Conservation (phyloP, 805 yeast genomes). For the Maudiozyma pseudohumilis region DNA sequence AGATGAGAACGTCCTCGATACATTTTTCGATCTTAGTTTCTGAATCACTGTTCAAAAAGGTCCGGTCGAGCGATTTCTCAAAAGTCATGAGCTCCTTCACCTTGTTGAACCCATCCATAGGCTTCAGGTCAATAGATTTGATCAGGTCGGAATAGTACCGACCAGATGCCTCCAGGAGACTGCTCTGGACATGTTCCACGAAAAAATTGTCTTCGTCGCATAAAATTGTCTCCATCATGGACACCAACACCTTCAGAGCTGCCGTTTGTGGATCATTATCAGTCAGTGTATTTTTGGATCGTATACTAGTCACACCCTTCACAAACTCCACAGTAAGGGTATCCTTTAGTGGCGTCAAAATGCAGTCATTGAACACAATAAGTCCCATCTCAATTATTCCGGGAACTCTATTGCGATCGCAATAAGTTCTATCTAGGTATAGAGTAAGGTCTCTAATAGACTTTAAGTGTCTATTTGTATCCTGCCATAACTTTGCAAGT, state of each 20-base stretch:
- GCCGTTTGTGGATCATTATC: slow-evolving; percentile 23
- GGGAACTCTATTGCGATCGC: slow-evolving; percentile 55
- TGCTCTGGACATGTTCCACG: slow-evolving; percentile 55
- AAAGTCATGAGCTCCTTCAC: slow-evolving; percentile 45
- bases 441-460: slow-evolving; percentile 75
- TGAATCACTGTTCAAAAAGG: slow-evolving; percentile 19
- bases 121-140: slow-evolving; percentile 35
- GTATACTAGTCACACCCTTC: slow-evolving; percentile 22
- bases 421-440: slow-evolving; percentile 80
- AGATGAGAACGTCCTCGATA: slow-evolving; percentile 17
- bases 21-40: slow-evolving; percentile 13
- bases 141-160: slow-evolving; percentile 44
- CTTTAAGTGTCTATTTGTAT: slow-evolving; percentile 61
- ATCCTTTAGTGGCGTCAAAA: slow-evolving; percentile 41
- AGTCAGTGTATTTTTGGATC: neutral
- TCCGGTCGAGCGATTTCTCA: slow-evolving; percentile 39
- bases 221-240: slow-evolving; percentile 64
- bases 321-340: slow-evolving; percentile 43
- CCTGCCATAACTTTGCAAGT: slow-evolving; percentile 46
- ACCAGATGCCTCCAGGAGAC: slow-evolving; percentile 44
- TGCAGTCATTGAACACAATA: slow-evolving; percentile 49
- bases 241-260: slow-evolving; percentile 49
- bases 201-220: slow-evolving; percentile 54
- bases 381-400: slow-evolving; percentile 68
- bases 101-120: slow-evolving; percentile 45